Evolutionary conservation across 2,329 filamentous ascomycete species (phyloP).

Genomic region (Xylariaceae sp.): DNA sequence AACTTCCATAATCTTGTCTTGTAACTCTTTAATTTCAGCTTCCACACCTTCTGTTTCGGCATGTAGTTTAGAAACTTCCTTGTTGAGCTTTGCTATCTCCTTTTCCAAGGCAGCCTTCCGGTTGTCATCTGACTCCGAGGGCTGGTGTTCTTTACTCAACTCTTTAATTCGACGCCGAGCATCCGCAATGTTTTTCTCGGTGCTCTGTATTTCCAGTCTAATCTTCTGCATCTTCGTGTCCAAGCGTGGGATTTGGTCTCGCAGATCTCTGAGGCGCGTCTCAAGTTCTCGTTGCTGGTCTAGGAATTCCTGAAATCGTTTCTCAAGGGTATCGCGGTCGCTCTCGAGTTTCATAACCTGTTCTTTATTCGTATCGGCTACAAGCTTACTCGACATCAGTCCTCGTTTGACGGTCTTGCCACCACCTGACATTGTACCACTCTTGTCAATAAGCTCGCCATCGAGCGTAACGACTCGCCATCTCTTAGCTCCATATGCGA

Average conservation of each 20-base stretch:
- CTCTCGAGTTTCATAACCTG: constrained; percentile 86
- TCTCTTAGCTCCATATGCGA: constrained; percentile 89
- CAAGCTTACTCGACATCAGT: constrained; percentile 94
- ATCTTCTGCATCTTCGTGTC: constrained; percentile 94
- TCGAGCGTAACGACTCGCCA: constrained; percentile 97
- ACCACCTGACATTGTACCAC: constrained; percentile 98
- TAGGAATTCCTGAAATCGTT: constrained; percentile 83
- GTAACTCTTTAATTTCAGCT: constrained; percentile 87
- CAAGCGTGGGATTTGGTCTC: constrained; percentile 79
- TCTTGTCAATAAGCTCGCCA: constrained; percentile 95
- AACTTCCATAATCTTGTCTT: constrained; percentile 98
- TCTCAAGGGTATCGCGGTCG: constrained; percentile 84
- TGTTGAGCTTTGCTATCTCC: constrained; percentile 75
- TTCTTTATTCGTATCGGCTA: constrained; percentile 85
- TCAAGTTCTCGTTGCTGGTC: constrained; percentile 84
- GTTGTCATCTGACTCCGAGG: constrained; percentile 78
- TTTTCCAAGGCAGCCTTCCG: constrained; percentile 76
- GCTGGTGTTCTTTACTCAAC: constrained; percentile 78
- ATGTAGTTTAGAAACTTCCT: constrained; percentile 79
- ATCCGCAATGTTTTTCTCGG: constrained; percentile 82
- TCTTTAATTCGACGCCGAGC: constrained; percentile 86
- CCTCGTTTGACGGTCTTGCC: constrained; percentile 89
- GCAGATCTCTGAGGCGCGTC: constrained; percentile 71
- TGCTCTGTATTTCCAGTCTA: constrained; percentile 84
- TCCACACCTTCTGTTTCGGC: constrained; percentile 89